These are phyloP conservation scores for Heterobasidion irregulare DNA, from an alignment of 1,284 basidiomycete genomes.

Conservation along the genomic window DNA sequence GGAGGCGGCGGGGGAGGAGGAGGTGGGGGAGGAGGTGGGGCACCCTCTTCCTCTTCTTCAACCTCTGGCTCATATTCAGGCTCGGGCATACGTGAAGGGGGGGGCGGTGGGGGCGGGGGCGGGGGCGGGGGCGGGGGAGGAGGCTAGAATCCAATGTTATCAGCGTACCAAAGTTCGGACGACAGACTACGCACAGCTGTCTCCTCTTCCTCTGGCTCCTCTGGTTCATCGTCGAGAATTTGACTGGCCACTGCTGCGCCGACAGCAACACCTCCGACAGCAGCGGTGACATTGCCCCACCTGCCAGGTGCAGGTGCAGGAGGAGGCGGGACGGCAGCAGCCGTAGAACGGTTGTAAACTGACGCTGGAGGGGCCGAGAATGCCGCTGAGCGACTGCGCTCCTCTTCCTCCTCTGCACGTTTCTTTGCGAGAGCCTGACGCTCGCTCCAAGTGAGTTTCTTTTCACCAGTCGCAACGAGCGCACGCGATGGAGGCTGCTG, in stretches of 20 bases:
- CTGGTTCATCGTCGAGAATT: constrained; percentile 14
- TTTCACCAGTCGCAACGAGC: constrained; percentile 23
- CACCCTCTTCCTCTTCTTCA: constrained; percentile 9
- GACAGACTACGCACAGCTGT: constrained; percentile 8
- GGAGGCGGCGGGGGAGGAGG: constrained; percentile 23
- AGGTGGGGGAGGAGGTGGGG: constrained; percentile 19
- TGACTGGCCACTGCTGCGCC: constrained; percentile 1
- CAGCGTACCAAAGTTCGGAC: neutral
- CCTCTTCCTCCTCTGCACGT: constrained; percentile 76
- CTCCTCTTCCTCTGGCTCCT: constrained; percentile 18
- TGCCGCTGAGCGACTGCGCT: constrained; percentile 51
- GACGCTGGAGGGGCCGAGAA: constrained; percentile 28
- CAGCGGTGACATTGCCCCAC: constrained; percentile 4
- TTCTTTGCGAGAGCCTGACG: constrained; percentile 83
- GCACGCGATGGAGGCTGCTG: constrained; percentile 19
- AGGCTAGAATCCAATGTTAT: neutral
- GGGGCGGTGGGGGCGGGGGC: constrained; percentile 11
- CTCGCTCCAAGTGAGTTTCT: constrained; percentile 89
- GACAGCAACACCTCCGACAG: constrained; percentile 5
- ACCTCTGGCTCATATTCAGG: constrained; percentile 13
- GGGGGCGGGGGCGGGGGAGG: neutral
- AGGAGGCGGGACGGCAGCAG: neutral
- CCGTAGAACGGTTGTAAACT: neutral
- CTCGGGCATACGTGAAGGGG: constrained; percentile 4
- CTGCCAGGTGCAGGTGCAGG: constrained; percentile 1